Evolutionary conservation across 306 rosid genomes (phyloP).

Genomic region (Cyclanthera cordifolia): DNA sequence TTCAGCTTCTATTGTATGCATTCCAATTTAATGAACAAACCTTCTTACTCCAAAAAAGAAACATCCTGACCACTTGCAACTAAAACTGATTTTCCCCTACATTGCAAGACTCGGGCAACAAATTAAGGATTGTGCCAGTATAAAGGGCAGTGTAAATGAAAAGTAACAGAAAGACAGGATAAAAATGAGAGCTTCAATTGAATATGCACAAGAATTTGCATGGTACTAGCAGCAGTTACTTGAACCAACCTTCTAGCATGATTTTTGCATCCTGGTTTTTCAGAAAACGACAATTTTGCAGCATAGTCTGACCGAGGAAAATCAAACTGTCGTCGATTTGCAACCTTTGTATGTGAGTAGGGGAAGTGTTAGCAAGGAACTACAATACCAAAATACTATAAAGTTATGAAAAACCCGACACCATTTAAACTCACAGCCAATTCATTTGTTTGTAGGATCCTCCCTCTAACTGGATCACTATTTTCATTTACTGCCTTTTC

Average conservation of each 20-base stretch:
- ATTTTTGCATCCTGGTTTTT: slow-evolving; percentile 35
- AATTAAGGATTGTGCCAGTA: not conserved
- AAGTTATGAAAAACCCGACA: slow-evolving; percentile 9
- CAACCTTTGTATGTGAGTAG: slow-evolving; percentile 30
- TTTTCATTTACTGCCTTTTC: slow-evolving; percentile 32
- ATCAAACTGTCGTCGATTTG: slow-evolving; percentile 41
- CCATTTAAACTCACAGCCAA: slow-evolving; percentile 41
- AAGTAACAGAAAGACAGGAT: not conserved
- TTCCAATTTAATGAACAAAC: not conserved
- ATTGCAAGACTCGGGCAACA: not conserved
- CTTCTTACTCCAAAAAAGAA: not conserved
- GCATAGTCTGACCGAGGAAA: slow-evolving; percentile 28
- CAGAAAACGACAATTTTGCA: slow-evolving; percentile 31
- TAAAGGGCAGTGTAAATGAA: not conserved
- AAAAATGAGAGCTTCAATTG: not conserved
- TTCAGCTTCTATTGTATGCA: not conserved
- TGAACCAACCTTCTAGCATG: slow-evolving; percentile 42
- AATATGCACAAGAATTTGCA: not conserved
- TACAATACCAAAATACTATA: slow-evolving; percentile 5
- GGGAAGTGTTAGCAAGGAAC: slow-evolving; percentile 18
- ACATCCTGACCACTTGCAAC: not conserved
- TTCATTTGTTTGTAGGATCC: slow-evolving; percentile 42
- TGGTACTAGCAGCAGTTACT: slow-evolving; percentile 2
- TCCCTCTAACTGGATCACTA: slow-evolving; percentile 32
- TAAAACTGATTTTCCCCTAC: not conserved